Evolutionary conservation across 768 basidiomycete genomes (phyloP).

Genomic region (Auriscalpium microsporum): DNA sequence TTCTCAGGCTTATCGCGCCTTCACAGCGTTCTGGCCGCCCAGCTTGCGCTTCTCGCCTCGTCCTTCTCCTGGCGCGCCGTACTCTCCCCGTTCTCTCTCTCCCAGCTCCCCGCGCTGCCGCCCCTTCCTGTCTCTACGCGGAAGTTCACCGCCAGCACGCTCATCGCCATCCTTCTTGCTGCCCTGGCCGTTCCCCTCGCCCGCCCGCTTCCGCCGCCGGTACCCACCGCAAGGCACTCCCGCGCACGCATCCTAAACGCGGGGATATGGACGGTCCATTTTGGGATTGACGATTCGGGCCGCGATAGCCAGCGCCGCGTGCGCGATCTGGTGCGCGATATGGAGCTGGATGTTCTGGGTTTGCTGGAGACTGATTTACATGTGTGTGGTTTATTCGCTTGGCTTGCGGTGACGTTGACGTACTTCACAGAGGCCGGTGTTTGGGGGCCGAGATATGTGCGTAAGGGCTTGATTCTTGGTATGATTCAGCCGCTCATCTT

Average conservation of each 20-base stretch:
- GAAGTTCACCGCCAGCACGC: slow-evolving; percentile 8
- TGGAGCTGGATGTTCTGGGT: slow-evolving; percentile 81
- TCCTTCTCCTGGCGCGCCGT: slow-evolving; percentile 35
- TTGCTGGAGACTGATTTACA: slow-evolving; percentile 81
- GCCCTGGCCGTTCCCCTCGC: slow-evolving; percentile 13
- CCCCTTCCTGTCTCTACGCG: slow-evolving; percentile 1
- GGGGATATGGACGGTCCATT: slow-evolving; percentile 91
- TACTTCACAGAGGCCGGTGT: slow-evolving; percentile 48
- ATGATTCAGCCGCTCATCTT: not conserved
- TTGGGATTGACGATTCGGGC: slow-evolving; percentile 71
- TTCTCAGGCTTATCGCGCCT: not conserved
- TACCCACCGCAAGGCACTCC: slow-evolving; percentile 43
- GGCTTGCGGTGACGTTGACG: not conserved
- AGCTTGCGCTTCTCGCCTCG: slow-evolving; percentile 41
- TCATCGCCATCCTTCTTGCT: slow-evolving; percentile 13
- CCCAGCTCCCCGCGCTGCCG: not conserved
- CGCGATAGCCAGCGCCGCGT: slow-evolving; percentile 66
- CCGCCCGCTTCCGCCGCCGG: slow-evolving; percentile 2
- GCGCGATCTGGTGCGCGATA: slow-evolving; percentile 56
- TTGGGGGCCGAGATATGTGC: slow-evolving; percentile 81
- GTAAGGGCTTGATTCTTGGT: slow-evolving; percentile 17
- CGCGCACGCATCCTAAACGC: slow-evolving; percentile 62
- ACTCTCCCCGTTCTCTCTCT: not conserved
- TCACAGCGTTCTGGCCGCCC: slow-evolving; percentile 43
- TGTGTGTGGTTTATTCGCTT: slow-evolving; percentile 33